Evolutionary conservation across 1,139 yeast species (phyloP).

Genomic region (Sugiyamaella neomexicana): DNA sequence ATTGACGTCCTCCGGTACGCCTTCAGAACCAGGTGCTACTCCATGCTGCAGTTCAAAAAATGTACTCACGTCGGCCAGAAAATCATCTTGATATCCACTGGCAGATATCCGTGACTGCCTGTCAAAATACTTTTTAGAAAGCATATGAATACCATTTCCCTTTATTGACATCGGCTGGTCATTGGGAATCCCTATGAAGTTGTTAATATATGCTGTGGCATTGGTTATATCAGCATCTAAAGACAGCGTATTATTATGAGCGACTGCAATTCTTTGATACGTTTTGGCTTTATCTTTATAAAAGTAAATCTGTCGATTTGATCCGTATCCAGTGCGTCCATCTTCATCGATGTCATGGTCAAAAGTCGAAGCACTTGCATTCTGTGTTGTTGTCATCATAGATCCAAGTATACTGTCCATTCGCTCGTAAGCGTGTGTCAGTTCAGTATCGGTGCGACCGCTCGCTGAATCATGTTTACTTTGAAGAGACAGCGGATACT

Average conservation of each 20-base stretch:
- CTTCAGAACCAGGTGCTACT: neutral
- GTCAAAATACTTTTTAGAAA: slow-evolving; percentile 10
- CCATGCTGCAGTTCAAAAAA: neutral
- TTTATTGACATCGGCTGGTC: neutral
- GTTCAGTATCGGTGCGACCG: slow-evolving; percentile 10
- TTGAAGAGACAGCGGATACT: slow-evolving; percentile 11
- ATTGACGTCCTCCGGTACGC: neutral
- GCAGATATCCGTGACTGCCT: neutral
- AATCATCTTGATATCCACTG: neutral
- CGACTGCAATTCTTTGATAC: slow-evolving; percentile 10
- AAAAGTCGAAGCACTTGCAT: slow-evolving; percentile 12
- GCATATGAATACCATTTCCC: slow-evolving; percentile 8
- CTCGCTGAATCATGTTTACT: slow-evolving; percentile 3
- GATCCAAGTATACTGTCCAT: slow-evolving; percentile 5
- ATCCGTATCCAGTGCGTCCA: slow-evolving; percentile 7
- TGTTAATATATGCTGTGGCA: neutral
- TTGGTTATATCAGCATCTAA: slow-evolving; percentile 3
- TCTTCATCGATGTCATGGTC: neutral
- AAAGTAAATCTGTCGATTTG: slow-evolving; percentile 10
- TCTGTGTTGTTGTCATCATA: slow-evolving; percentile 5
- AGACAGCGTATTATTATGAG: slow-evolving; percentile 6
- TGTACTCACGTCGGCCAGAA: slow-evolving; percentile 1
- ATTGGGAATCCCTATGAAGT: neutral
- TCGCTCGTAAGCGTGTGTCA: slow-evolving; percentile 12
- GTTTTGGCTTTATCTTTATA: slow-evolving; percentile 7